Conservation (phyloP, 139 green algal genomes). For the Trebouxia sp. region DNA sequence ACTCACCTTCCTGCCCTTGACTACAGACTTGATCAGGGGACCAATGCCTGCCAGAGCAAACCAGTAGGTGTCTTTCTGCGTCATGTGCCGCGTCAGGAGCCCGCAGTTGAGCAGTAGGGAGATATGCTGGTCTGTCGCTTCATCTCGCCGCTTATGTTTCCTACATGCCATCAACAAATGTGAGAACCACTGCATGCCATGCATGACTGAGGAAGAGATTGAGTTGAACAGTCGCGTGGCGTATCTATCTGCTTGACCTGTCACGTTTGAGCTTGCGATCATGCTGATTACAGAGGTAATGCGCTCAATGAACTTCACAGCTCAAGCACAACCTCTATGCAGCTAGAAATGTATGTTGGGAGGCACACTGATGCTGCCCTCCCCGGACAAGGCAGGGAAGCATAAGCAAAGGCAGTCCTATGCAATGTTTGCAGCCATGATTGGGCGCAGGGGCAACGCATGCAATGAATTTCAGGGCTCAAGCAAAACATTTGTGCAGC, state of each 20-base stretch:
- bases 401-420: constrained; percentile 16
- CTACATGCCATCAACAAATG: background rate
- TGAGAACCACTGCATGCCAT: background rate
- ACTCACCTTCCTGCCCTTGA: constrained; percentile 27
- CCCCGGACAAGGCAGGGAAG: background rate
- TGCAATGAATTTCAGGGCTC: too few species aligned
- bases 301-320: too few species aligned
- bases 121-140: constrained; percentile 44
- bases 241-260: too few species aligned
- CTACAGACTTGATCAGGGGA: constrained; percentile 39
- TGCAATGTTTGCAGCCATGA: constrained; percentile 24
- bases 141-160: background rate
- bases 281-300: too few species aligned
- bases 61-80: constrained; percentile 30
- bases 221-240: too few species aligned
- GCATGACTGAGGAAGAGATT: too few species aligned
- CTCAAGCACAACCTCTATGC: too few species aligned
- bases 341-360: constrained; percentile 3
- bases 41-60: constrained; percentile 50
- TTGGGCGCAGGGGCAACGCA: too few species aligned
- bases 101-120: constrained; percentile 46
- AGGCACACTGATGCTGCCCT: constrained; percentile 15
- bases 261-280: too few species aligned
- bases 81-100: constrained; percentile 37
- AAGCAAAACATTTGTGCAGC: too few species aligned